These are phyloP conservation scores for Medicago arabica DNA, from an alignment of 306 rosid species.

Conservation along the genomic window DNA sequence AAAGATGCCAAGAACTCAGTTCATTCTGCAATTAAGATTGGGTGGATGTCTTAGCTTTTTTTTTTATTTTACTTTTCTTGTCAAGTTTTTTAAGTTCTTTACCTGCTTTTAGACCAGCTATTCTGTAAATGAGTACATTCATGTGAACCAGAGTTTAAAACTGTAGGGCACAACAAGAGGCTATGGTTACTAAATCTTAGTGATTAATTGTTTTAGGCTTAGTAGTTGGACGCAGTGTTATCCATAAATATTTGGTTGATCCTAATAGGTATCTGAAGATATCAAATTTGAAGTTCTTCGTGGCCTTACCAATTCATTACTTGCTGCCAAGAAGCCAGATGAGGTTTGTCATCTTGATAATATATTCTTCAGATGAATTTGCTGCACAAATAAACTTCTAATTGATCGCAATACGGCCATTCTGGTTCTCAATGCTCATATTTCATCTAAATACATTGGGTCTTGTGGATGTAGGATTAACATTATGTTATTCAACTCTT, in stretches of 20 bases:
- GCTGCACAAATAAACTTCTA: neutral
- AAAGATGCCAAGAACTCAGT: slow-evolving; percentile 11
- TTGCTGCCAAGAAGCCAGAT: slow-evolving; percentile 88
- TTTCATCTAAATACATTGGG: neutral
- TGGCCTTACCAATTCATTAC: slow-evolving; percentile 81
- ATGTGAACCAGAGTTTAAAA: slow-evolving; percentile 27
- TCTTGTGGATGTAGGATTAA: slow-evolving; percentile 17
- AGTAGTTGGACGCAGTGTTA: slow-evolving; percentile 20
- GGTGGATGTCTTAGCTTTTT: neutral
- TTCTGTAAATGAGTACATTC: slow-evolving; percentile 33
- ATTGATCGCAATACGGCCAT: neutral
- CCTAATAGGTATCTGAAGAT: slow-evolving; percentile 71
- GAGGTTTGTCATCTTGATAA: slow-evolving; percentile 65
- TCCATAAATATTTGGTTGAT: slow-evolving; percentile 36
- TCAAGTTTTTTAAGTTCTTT: slow-evolving; percentile 1
- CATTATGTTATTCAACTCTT: slow-evolving; percentile 30
- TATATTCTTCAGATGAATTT: slow-evolving; percentile 30
- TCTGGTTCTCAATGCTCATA: slow-evolving; percentile 40
- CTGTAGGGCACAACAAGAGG: neutral
- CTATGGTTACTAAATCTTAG: neutral
- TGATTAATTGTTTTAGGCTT: slow-evolving; percentile 13
- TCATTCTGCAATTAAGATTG: slow-evolving; percentile 23
- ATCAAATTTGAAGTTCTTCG: slow-evolving; percentile 79
- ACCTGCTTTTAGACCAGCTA: neutral
- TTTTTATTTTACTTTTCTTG: neutral